Base-by-base conservation (phyloP, 2,329 filamentous ascomycete species). In the Pseudogymnoascus sp. region DNA sequence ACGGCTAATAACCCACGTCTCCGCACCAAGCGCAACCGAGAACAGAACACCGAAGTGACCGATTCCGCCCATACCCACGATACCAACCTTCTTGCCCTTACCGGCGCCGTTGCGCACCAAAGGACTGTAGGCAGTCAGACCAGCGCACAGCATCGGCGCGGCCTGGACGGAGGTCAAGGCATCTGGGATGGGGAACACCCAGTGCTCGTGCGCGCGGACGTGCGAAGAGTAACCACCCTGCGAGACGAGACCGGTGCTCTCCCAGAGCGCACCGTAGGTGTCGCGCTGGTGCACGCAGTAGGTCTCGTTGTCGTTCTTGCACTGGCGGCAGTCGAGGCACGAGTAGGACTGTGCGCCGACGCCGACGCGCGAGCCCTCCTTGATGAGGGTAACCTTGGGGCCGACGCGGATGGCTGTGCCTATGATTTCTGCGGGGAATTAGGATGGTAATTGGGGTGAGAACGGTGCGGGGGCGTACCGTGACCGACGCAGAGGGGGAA, bases 131-230 rank as follows among this genome's bases (percentile, higher is more conserved):
- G 86, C 86, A 3, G 91, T 96, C 68, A 96, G 81, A 67, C 91
- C 91, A 42, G 90, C 91, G 75, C 91, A 96, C 69, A 95, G 82
- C 88, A 93, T 91, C 8, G 89, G 89, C 1, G 90, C 91, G 1
- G 87, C 89, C 61, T 86, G 76, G 63, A 77, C 75, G 68, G 80
- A 83, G 8, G 79, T 70, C 54, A 96, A 81, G 62, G 80, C 84
- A 34, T 92, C 89, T 37, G 91, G 91, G 67, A 96, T 93, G 71
- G 88, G 88, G 72, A 84, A 86, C 54, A 83, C 81, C 80, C 80
- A 93, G 78, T 92, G 89, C 76, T 93, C 88, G 75, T 93, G 89
- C 0, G 86, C 85, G 68, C 89, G 82, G 18, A 91, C 81, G 72
- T 91, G 85, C 62, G 81, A 84, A 4, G 84, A 78, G 74, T 87